Percentiles rank a stretch among this genome's conserved stretches.
Conservation (phyloP, 2,329 filamentous ascomycete species). For the Pyrenophora tritici-repentis region DNA sequence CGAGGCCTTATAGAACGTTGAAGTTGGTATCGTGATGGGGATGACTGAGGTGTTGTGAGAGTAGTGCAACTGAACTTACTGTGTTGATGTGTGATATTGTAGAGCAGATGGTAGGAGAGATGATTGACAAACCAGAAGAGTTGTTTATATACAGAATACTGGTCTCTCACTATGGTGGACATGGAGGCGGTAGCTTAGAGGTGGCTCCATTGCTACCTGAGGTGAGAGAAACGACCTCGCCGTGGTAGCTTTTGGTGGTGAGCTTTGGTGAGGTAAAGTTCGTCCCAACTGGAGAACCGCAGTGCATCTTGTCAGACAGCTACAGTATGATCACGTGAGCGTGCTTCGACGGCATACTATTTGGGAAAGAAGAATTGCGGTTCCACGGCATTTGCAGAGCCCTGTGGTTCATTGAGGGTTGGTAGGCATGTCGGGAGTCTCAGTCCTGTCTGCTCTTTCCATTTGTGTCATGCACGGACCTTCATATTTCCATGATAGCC, state of each 20-base stretch:
- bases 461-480: no score
- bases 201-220: neutral
- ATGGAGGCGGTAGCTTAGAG: neutral
- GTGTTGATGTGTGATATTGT: neutral
- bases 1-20: no score
- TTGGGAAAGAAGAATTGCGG: no score
- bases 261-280: conserved; percentile 1
- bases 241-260: neutral
- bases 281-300: neutral
- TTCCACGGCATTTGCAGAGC: no score
- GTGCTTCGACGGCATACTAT: no score
- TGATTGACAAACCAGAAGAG: neutral
- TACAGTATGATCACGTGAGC: no score
- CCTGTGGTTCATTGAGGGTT: no score
- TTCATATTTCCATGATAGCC: no score
- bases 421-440: no score
- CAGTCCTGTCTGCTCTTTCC: neutral
- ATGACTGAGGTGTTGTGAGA: no score
- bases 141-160: conserved; percentile 3
- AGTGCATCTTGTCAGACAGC: no score
- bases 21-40: no score
- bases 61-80: neutral
- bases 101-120: neutral
- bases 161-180: neutral
- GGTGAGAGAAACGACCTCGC: conserved; percentile 8